Percentiles rank a stretch among this genome's conserved stretches.
Conservation (phyloP, 1,139 yeast species). For the Geotrichum klebahnii region DNA sequence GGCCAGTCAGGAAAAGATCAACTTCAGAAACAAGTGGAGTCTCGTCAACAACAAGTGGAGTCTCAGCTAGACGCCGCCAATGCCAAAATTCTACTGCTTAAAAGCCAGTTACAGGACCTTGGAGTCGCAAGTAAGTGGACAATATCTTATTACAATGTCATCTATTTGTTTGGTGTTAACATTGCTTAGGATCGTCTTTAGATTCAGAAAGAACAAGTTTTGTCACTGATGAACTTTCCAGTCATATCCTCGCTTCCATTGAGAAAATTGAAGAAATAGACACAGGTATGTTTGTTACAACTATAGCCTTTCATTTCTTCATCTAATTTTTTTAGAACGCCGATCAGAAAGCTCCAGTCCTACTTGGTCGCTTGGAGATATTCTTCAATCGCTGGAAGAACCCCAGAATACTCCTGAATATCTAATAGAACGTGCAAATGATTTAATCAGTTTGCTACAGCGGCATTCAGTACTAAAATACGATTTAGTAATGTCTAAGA, state of each 20-base stretch:
- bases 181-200: slow-evolving; percentile 1
- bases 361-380: slow-evolving; percentile 50
- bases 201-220: slow-evolving; percentile 9
- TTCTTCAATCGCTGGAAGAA: slow-evolving; percentile 48
- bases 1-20: slow-evolving; percentile 15
- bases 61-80: slow-evolving; percentile 42
- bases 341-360: slow-evolving; percentile 34
- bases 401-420: slow-evolving; percentile 46
- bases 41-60: slow-evolving; percentile 36
- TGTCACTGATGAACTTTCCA: slow-evolving; percentile 6
- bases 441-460: slow-evolving; percentile 54
- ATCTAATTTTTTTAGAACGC: not conserved
- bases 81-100: slow-evolving; percentile 37
- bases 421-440: slow-evolving; percentile 59
- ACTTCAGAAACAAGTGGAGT: slow-evolving; percentile 29
- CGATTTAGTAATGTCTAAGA: slow-evolving; percentile 61
- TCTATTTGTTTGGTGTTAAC: not conserved
- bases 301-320: not conserved
- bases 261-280: slow-evolving; percentile 16
- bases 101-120: slow-evolving; percentile 34
- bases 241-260: slow-evolving; percentile 10
- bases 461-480: slow-evolving; percentile 58
- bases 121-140: slow-evolving; percentile 27
- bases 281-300: not conserved
- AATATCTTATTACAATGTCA: not conserved